These are phyloP conservation scores for Neckera pumila DNA, from an alignment of 225 moss, liverwort and hornwort genomes.

Conservation along the genomic window DNA sequence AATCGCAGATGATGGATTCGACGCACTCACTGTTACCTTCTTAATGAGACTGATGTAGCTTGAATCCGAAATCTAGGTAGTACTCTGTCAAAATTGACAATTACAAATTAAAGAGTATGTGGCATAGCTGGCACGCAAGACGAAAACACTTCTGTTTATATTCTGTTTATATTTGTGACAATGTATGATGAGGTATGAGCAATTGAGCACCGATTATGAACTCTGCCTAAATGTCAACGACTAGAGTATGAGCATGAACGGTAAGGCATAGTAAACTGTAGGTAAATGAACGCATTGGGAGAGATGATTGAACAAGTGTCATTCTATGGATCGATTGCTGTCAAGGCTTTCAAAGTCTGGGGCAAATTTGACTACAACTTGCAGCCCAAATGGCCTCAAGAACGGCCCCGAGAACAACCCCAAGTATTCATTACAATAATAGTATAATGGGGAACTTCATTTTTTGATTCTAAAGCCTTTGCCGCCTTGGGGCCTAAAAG, in stretches of 20 bases:
- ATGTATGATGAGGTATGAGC: conserved; percentile 2
- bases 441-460: too few species aligned
- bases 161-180: background rate
- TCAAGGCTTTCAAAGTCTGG: too few species aligned
- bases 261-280: background rate
- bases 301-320: background rate
- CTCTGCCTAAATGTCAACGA: background rate
- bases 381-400: too few species aligned
- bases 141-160: conserved; percentile 1
- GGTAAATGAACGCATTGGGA: background rate
- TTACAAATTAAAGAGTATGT: conserved; percentile 10
- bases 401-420: too few species aligned
- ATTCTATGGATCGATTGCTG: too few species aligned
- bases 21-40: background rate
- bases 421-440: too few species aligned
- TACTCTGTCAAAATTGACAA: conserved; percentile 7
- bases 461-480: too few species aligned
- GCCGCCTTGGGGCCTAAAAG: too few species aligned
- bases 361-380: too few species aligned
- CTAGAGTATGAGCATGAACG: background rate
- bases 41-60: background rate
- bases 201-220: background rate
- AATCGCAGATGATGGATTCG: background rate
- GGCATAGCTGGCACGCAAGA: conserved; percentile 1
- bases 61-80: conserved; percentile 14